A percentile compares a stretch with the other conserved stretches of the same genome.
These are phyloP conservation scores for Neofusicoccum kwambonambiense DNA, from an alignment of 2,329 filamentous ascomycete species.

Conservation along the genomic window DNA sequence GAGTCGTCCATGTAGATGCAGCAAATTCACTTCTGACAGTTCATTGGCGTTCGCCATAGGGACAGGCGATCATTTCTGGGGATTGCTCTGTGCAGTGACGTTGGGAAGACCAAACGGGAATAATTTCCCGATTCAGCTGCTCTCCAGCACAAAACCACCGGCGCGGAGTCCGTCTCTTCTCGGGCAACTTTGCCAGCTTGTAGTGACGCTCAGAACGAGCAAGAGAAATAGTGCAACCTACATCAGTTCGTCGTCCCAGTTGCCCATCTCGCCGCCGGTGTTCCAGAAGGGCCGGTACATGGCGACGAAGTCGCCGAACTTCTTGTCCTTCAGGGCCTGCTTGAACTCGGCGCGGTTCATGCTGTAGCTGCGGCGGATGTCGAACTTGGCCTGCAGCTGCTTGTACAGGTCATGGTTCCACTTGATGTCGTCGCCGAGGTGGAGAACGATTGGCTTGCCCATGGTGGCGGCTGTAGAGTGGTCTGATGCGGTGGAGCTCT, in stretches of 20 bases:
- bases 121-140: constrained; percentile 13
- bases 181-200: background rate
- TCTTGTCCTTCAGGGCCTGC: constrained; percentile 35
- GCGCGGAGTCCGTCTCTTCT: background rate
- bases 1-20: too few species aligned
- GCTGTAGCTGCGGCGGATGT: constrained; percentile 31
- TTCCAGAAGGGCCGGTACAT: constrained; percentile 61
- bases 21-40: too few species aligned
- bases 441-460: constrained; percentile 40
- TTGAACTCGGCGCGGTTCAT: constrained; percentile 39
- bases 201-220: background rate
- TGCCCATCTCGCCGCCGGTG: constrained; percentile 62
- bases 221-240: background rate
- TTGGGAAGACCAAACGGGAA: background rate
- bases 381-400: constrained; percentile 36
- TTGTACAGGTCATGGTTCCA: constrained; percentile 47
- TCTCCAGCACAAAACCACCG: background rate
- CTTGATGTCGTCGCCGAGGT: constrained; percentile 45
- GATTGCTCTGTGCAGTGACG: background rate
- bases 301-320: constrained; percentile 45
- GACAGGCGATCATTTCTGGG: background rate
- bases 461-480: background rate
- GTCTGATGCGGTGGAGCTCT: background rate
- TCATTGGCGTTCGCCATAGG: background rate
- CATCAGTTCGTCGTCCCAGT: constrained; percentile 61